phyloP scores from a whole-genome alignment of 1,284 basidiomycete genomes.

The Macrocystidia cucumis region DNA sequence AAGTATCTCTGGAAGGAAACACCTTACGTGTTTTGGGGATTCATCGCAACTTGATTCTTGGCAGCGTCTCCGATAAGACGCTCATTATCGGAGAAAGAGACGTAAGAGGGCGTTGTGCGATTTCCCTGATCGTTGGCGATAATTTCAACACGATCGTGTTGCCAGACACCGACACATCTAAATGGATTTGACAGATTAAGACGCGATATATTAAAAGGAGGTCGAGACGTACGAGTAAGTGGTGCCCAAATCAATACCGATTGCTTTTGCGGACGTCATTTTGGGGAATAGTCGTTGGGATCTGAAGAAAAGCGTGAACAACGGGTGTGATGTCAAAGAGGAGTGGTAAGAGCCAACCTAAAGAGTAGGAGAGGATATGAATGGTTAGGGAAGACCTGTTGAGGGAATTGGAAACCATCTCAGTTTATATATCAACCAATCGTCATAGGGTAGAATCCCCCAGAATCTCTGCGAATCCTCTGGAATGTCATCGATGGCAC shows the following conservation, averaged over 20 bases:
- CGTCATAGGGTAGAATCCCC: conserved; percentile 22
- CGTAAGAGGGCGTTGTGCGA: conserved; percentile 92
- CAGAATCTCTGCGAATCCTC: conserved; percentile 34
- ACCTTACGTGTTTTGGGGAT: conserved; percentile 67
- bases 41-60: conserved; percentile 92
- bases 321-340: too few relatives aligned
- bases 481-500: conserved; percentile 30
- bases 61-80: conserved; percentile 95
- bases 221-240: conserved; percentile 65
- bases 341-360: conserved; percentile 10
- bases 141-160: conserved; percentile 98
- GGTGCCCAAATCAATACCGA: conserved; percentile 91
- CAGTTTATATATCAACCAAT: conserved; percentile 10
- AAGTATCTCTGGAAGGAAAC: conserved; percentile 2
- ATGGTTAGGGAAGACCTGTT: conserved; percentile 8
- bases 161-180: conserved; percentile 85
- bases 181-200: conserved; percentile 10
- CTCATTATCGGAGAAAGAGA: conserved; percentile 90
- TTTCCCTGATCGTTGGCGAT: conserved; percentile 98
- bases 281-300: conserved; percentile 7
- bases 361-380: conserved; percentile 13
- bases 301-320: conserved; percentile 14
- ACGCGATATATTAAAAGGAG: conserved; percentile 4
- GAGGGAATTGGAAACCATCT: conserved; percentile 1
- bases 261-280: conserved; percentile 73